Base-by-base conservation (phyloP, 2,329 filamentous ascomycete genomes). In the Podosphaera leucotricha region DNA sequence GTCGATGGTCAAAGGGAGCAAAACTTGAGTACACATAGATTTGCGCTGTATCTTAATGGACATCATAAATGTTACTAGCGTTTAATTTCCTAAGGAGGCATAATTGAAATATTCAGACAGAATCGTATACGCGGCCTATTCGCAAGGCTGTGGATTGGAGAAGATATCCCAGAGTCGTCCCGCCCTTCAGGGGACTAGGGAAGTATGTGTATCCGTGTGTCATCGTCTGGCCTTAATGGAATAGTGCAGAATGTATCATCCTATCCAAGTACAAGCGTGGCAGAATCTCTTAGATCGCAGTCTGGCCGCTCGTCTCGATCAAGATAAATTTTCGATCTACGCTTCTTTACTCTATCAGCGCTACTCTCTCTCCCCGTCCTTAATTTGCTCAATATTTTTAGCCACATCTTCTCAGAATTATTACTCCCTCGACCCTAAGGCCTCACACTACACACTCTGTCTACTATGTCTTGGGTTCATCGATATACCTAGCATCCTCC, bases 361-460 rank as follows among this genome's bases (percentile, higher is more conserved):
- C 49, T 60, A 71, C 48, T 70, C 69, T 1, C 59, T 78, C 8
- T 62, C 67, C 2, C 61, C 71, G 6, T 49, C 59, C 10, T 57
- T 63, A 46, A 59, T 77, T 49, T 70, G 72, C 59, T 66, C 75
- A 50, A 57, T 78, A 43, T 68, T 75, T 51, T 61, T 80, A 36
- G 66, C 66, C 20, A 74, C 75, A 2, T 64, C 64, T 38, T 59
- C 62, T 18, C 53, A 59, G 50, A 50, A 55, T 48, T 61, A 68
- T 53, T 44, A 49, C 24, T 66, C 60, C 46, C 66, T 75, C 52
- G 73, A 79, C 50, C 70, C 71, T 7, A 67, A 72, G 48, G 63
- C 76, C 7, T 65, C 68, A 0, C 65, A 62, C n/a, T 80, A 77
- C 54, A 56, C 78, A 8, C 65, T 75, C 49, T 60, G 65, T 16